A percentile compares a stretch with the other conserved stretches of the same genome.
These are phyloP conservation scores for Phellopilus nigrolimitatus DNA, from an alignment of 1,284 basidiomycete species.

Conservation along the genomic window DNA sequence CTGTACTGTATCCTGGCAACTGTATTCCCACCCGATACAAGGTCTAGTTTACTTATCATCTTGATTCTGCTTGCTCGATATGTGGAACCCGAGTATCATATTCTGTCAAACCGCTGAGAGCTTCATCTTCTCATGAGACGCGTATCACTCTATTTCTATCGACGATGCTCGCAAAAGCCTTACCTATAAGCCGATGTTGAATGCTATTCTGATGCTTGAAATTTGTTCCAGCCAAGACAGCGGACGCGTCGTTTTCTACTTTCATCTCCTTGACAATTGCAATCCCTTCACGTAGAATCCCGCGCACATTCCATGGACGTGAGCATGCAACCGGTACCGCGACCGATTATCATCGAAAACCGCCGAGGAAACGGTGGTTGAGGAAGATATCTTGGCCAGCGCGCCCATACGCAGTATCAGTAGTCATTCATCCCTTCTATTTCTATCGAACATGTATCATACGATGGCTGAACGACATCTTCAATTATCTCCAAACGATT, in stretches of 20 bases:
- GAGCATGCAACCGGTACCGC: constrained; percentile 1
- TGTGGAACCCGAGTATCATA: not conserved
- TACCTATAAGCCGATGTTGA: not conserved
- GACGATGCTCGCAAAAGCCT: too few species aligned
- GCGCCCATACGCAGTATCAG: too few species aligned
- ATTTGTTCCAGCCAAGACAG: not conserved
- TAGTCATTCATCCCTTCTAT: too few species aligned
- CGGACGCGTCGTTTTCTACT: not conserved
- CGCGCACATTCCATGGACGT: not conserved
- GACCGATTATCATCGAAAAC: not conserved
- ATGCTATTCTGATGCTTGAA: not conserved
- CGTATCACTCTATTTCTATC: too few species aligned
- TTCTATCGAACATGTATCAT: too few species aligned
- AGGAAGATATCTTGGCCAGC: too few species aligned
- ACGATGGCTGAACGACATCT: too few species aligned
- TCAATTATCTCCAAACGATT: too few species aligned
- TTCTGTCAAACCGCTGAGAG: not conserved
- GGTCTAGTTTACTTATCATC: not conserved
- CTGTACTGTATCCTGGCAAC: not conserved
- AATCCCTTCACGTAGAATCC: not conserved
- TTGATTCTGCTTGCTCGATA: not conserved
- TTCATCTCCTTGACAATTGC: constrained; percentile 11
- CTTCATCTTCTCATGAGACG: too few species aligned
- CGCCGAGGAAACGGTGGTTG: too few species aligned
- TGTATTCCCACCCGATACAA: not conserved